Conservation (phyloP, 495 filamentous ascomycete genomes). For the Rostrohypoxylon terebratum region DNA sequence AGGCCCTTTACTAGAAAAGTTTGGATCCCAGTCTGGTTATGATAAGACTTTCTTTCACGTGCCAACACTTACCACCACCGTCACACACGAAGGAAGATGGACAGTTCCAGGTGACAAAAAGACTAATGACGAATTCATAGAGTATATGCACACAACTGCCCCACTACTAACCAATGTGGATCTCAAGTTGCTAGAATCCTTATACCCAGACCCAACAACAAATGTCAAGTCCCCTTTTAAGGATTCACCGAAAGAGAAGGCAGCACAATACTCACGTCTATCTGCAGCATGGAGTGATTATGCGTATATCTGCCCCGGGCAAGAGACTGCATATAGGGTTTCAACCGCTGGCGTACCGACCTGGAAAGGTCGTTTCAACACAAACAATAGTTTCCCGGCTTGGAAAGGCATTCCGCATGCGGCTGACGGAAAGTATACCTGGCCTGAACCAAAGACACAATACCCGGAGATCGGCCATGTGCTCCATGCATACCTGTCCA, state of each 20-base stretch:
- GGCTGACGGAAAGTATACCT: conserved; percentile 56
- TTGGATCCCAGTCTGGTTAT: conserved; percentile 64
- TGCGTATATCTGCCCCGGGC: conserved; percentile 71
- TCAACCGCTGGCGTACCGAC: conserved; percentile 49
- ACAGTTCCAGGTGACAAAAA: conserved; percentile 63
- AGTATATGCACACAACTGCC: conserved; percentile 67
- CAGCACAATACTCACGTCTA: conserved; percentile 65
- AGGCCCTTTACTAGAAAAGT: conserved; percentile 58
- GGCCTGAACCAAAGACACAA: conserved; percentile 54
- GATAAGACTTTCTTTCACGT: conserved; percentile 63
- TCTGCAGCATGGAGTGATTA: conserved; percentile 74
- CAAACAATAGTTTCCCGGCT: conserved; percentile 61
- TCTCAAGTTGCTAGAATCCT: conserved; percentile 60
- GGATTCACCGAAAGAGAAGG: conserved; percentile 58
- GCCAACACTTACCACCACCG: conserved; percentile 72
- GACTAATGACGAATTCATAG: conserved; percentile 61
- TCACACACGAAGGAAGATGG: conserved; percentile 70
- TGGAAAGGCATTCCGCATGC: conserved; percentile 64
- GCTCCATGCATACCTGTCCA: conserved; percentile 63
- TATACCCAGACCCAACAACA: conserved; percentile 68
- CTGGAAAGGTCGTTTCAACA: conserved; percentile 55
- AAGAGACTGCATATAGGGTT: conserved; percentile 68
- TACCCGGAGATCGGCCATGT: conserved; percentile 58
- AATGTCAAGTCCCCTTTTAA: conserved; percentile 39
- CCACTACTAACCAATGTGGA: conserved; percentile 60